Base-by-base conservation (phyloP, 768 basidiomycete species). In the Clavaria fumosa region DNA sequence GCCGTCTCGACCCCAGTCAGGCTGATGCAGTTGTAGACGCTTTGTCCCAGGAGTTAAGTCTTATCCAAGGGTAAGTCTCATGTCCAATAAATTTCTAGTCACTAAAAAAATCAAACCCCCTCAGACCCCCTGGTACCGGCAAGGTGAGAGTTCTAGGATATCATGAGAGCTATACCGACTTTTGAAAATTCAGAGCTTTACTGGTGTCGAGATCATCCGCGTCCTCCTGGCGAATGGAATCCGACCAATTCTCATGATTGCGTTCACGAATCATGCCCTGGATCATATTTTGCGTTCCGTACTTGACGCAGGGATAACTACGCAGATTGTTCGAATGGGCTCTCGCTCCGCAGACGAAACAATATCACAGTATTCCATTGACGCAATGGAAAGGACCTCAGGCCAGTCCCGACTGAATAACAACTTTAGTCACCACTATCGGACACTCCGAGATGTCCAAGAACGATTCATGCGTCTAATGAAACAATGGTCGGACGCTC, bases 231-330 rank as follows among this genome's bases (percentile, higher is more conserved):
- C 57, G 1, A 73, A 69, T 47, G 43, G 61, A 7, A 53, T 75
- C 35, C 54, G 59, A 2, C 78, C 70, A 0, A 72, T 80, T 35
- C 47, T 66, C 6, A 51, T 64, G 57, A 67, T 67, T 23, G 63
- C 80, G 0, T 82, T 75, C 54, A 85, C 82, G 0, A 84, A 85
- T 45, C 83, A 84, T 31, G 82, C 82, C 0, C 61, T 85, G 2
- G 81, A 85, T 40, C 78, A 83, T 44, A 66, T 84, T 57, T 56
- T 85, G 2, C 58, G 57, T 3, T 70, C 71, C 0, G 67, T 83
- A 3, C 61, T 84, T 1, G 77, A 84, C 44, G 69, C 67, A 0
- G 50, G 54, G 0, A 80, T 84, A 44, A 82, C 80, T 0, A 52
- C 56, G 0, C 67, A 71, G 24, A 59, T 84, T 15, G 67, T 83